A percentile compares a stretch with the other conserved stretches of the same genome.
phyloP scores from a whole-genome alignment of 768 basidiomycete genomes.

The Suillus americanus region DNA sequence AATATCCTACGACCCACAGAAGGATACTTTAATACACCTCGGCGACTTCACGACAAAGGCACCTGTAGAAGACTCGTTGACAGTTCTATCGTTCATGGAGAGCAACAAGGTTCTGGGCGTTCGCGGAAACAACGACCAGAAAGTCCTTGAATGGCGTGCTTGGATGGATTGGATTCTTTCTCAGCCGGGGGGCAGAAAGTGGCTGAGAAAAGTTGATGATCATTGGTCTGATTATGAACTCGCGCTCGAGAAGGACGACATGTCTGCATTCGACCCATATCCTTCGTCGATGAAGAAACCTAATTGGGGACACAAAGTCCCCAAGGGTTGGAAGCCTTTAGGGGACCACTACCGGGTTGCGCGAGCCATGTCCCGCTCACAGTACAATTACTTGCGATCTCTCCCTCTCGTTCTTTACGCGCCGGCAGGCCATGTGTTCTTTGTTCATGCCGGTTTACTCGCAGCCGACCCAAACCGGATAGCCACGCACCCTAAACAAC shows the following conservation, averaged over 20 bases:
- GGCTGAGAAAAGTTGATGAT: conserved; percentile 53
- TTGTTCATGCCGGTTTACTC: conserved; percentile 85
- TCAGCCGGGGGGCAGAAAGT: conserved; percentile 42
- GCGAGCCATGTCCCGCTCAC: conserved; percentile 52
- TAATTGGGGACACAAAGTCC: conserved; percentile 52
- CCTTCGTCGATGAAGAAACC: conserved; percentile 37
- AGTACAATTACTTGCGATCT: conserved; percentile 73
- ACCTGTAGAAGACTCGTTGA: conserved; percentile 54
- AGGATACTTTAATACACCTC: conserved; percentile 75
- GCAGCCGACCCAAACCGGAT: conserved; percentile 63
- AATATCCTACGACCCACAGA: conserved; percentile 54
- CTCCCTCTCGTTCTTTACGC: conserved; percentile 75
- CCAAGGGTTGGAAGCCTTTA: conserved; percentile 71
- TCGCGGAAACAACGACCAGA: conserved; percentile 94
- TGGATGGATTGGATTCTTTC: conserved; percentile 81
- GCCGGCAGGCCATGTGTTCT: conserved; percentile 70
- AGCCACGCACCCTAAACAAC: conserved; percentile 56
- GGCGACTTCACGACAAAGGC: conserved; percentile 85
- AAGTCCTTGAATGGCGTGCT: conserved; percentile 82
- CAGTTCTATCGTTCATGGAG: conserved; percentile 65
- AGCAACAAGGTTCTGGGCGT: conserved; percentile 70
- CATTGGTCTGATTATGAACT: conserved; percentile 35
- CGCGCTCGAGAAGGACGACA: conserved; percentile 26
- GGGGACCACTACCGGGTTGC: conserved; percentile 80
- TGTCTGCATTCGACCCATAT: conserved; percentile 26